Evolutionary conservation across 2,329 filamentous ascomycete species (phyloP).

Genomic region (Xylaria sp.): DNA sequence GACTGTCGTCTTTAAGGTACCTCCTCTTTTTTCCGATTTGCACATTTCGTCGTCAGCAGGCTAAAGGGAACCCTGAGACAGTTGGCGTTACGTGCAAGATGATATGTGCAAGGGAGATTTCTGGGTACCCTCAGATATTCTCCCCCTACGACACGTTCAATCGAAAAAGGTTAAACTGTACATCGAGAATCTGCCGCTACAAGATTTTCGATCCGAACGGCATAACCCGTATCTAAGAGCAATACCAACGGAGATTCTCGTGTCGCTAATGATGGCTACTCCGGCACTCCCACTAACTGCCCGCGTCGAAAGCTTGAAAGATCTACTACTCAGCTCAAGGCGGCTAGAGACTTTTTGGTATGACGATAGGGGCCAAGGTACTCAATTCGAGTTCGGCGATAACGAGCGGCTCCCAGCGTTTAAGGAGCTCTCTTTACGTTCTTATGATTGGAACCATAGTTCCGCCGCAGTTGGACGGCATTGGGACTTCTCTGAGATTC

Average conservation of each 20-base stretch:
- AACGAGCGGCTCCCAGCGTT: conserved; percentile 52
- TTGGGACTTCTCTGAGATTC: conserved; percentile 54
- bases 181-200: conserved; percentile 50
- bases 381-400: conserved; percentile 48
- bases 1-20: conserved; percentile 50
- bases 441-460: conserved; percentile 56
- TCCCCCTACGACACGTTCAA: conserved; percentile 42
- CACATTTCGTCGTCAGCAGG: not conserved
- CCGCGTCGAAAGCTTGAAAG: conserved; percentile 49
- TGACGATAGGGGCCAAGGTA: conserved; percentile 52
- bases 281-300: conserved; percentile 50
- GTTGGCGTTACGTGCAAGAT: conserved; percentile 48
- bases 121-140: conserved; percentile 49
- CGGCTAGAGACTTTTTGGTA: conserved; percentile 50
- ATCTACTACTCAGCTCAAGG: conserved; percentile 46
- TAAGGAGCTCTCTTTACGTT: conserved; percentile 48
- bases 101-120: conserved; percentile 36
- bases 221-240: conserved; percentile 45
- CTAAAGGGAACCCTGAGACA: conserved; percentile 27
- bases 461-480: conserved; percentile 46
- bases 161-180: conserved; percentile 43
- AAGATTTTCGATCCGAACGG: conserved; percentile 44
- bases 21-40: not conserved
- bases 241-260: conserved; percentile 47
- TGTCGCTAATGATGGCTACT: conserved; percentile 48